Percentiles rank a stretch among this genome's conserved stretches.
Evolutionary conservation across 2,329 filamentous ascomycete genomes (phyloP).

Genomic region (Nothophaeocryptopus gaeumannii): DNA sequence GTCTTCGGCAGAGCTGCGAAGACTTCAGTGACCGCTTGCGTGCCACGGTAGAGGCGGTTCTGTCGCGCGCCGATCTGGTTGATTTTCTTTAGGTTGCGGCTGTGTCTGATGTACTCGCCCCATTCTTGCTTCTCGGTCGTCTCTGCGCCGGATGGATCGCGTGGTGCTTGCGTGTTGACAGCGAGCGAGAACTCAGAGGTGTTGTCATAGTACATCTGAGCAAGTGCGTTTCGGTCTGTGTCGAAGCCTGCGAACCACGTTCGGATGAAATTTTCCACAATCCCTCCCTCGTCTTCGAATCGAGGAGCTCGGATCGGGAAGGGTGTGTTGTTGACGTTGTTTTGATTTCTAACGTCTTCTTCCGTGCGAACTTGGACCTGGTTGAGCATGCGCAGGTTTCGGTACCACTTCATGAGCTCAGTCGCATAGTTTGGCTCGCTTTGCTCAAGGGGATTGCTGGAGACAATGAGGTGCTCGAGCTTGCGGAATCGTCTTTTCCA

Average conservation of each 20-base stretch:
- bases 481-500: slow-evolving; percentile 79
- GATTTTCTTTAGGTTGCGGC: slow-evolving; percentile 73
- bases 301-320: slow-evolving; percentile 63
- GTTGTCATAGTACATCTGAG: slow-evolving; percentile 70
- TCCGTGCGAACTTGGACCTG: slow-evolving; percentile 69
- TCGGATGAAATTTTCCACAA: slow-evolving; percentile 72
- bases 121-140: slow-evolving; percentile 56
- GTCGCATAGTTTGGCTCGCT: slow-evolving; percentile 54
- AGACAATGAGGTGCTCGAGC: slow-evolving; percentile 77
- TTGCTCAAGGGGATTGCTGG: slow-evolving; percentile 67
- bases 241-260: slow-evolving; percentile 75
- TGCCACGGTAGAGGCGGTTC: slow-evolving; percentile 64
- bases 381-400: slow-evolving; percentile 74
- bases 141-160: slow-evolving; percentile 39
- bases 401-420: slow-evolving; percentile 78
- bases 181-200: slow-evolving; percentile 72
- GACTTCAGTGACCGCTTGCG: slow-evolving; percentile 61
- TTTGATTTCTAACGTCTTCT: slow-evolving; percentile 62
- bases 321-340: slow-evolving; percentile 52
- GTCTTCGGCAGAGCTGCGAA: slow-evolving; percentile 72
- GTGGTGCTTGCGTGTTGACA: slow-evolving; percentile 62
- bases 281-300: slow-evolving; percentile 70
- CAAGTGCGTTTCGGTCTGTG: slow-evolving; percentile 62
- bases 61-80: slow-evolving; percentile 59
- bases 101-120: slow-evolving; percentile 72